Evolutionary conservation across 768 basidiomycete species (phyloP), one percentile per base, ranked within the genome.

Genomic region (Suillus variegatus): DNA sequence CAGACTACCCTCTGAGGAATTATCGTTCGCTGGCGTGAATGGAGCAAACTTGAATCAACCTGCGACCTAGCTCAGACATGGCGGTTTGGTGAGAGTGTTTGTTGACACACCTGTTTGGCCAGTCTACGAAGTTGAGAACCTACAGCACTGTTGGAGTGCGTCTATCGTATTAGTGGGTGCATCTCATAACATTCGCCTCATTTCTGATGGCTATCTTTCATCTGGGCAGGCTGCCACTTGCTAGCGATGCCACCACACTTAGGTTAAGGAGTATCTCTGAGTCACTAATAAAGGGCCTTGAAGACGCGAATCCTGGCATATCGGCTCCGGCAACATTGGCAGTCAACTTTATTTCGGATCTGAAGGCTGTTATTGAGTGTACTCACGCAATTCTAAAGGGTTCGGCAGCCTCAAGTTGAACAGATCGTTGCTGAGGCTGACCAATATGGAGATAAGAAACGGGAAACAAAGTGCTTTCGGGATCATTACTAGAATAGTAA

Each of bases 261-360:
- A 69, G 73, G 75, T 32, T 75, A 73, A 65, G 75, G 75, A 35
- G 76, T 73, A 32, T 76, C 75, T 40, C 75, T 32, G 28, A 32
- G 1, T 32, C 1, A 32, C 32, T 32, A 32, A 32, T 32, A 32
- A 32, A 76, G 49, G 72, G 68, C 12, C 72, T 76, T 0, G 74
- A 77, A 43, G 74, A 77, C 54, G 73, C 75, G 2, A 73, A 54
- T 46, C 60, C 74, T 77, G 60, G 75, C 70, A 7, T 49, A 77
- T 55, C 74, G 75, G 32, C 32, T 32, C 6, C 32, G 32, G 32
- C 32, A 32, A 7, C 32, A 32, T 32, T 32, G 32, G 1, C 32
- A 32, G 32, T 32, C 32, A 32, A 32, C 32, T 32, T 32, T 6
- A 32, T 32, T 32, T 32, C 32, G 6, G 32, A 32, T 6, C 32